These are phyloP conservation scores for Tephrocybe sp. DNA, from an alignment of 768 basidiomycete species.

Conservation along the genomic window DNA sequence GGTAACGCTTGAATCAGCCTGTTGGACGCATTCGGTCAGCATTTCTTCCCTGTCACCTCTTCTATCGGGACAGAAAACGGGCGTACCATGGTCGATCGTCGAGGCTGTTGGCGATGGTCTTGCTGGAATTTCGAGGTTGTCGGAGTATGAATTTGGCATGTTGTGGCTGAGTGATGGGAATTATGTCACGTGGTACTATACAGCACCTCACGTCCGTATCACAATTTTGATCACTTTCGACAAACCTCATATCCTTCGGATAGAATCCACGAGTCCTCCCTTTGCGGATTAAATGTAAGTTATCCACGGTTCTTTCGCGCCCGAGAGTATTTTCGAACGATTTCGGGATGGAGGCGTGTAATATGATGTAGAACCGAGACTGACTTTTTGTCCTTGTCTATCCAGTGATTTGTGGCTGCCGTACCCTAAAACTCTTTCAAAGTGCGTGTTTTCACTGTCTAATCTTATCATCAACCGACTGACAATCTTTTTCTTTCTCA, in stretches of 20 bases:
- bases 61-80: background rate
- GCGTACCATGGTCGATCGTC: constrained; percentile 38
- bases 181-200: constrained; percentile 55
- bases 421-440: constrained; percentile 38
- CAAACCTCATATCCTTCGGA: constrained; percentile 44
- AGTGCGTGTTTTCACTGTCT: constrained; percentile 29
- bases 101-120: constrained; percentile 38
- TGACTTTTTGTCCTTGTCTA: constrained; percentile 7
- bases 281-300: constrained; percentile 80
- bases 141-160: constrained; percentile 28
- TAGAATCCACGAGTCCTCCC: constrained; percentile 96
- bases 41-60: background rate
- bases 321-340: background rate
- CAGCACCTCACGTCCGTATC: constrained; percentile 36
- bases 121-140: constrained; percentile 15
- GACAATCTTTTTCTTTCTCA: background rate
- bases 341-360: background rate
- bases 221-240: constrained; percentile 26
- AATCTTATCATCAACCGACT: background rate
- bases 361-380: background rate
- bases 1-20: constrained; percentile 85
- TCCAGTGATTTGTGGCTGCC: constrained; percentile 93
- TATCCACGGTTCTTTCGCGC: constrained; percentile 16
- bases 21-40: constrained; percentile 9
- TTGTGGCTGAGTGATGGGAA: constrained; percentile 40